A percentile compares a stretch with the other conserved stretches of the same genome.
Evolutionary conservation across 768 basidiomycete species (phyloP).

Genomic region (Leucosporidium yakuticum): DNA sequence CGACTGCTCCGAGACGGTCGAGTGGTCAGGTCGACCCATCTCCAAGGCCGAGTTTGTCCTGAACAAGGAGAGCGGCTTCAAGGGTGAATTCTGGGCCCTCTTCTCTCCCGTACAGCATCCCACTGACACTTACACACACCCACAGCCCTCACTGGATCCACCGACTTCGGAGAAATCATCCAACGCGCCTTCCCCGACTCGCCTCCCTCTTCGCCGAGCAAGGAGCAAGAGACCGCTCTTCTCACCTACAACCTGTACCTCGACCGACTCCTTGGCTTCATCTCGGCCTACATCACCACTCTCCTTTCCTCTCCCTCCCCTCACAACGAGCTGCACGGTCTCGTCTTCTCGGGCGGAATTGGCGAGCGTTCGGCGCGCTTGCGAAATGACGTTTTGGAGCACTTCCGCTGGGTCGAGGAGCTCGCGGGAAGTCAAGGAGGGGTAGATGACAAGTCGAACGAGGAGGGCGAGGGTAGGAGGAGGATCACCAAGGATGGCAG

Average conservation of each 20-base stretch:
- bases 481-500: slow-evolving; percentile 41
- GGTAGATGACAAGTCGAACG: slow-evolving; percentile 49
- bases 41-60: slow-evolving; percentile 47
- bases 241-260: slow-evolving; percentile 61
- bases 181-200: slow-evolving; percentile 28
- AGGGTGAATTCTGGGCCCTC: slow-evolving; percentile 52
- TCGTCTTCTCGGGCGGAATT: slow-evolving; percentile 83
- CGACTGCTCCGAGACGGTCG: slow-evolving; percentile 59
- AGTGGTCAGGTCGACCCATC: slow-evolving; percentile 31
- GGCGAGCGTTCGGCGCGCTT: slow-evolving; percentile 68
- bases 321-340: slow-evolving; percentile 53
- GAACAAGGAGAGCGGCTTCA: slow-evolving; percentile 64
- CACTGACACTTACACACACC: background rate
- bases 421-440: slow-evolving; percentile 48
- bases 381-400: slow-evolving; percentile 54
- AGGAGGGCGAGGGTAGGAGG: slow-evolving; percentile 36
- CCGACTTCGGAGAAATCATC: slow-evolving; percentile 64
- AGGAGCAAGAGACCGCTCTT: slow-evolving; percentile 46
- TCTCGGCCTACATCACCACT: slow-evolving; percentile 28
- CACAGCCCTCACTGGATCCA: slow-evolving; percentile 37
- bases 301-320: slow-evolving; percentile 25
- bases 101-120: no score
- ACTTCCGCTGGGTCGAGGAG: slow-evolving; percentile 60
- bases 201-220: slow-evolving; percentile 47
- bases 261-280: slow-evolving; percentile 32